A percentile compares a stretch with the other conserved stretches of the same genome.
Evolutionary conservation across 2,329 filamentous ascomycete species (phyloP).

Genomic region (Byssoonygena ceratinophila): DNA sequence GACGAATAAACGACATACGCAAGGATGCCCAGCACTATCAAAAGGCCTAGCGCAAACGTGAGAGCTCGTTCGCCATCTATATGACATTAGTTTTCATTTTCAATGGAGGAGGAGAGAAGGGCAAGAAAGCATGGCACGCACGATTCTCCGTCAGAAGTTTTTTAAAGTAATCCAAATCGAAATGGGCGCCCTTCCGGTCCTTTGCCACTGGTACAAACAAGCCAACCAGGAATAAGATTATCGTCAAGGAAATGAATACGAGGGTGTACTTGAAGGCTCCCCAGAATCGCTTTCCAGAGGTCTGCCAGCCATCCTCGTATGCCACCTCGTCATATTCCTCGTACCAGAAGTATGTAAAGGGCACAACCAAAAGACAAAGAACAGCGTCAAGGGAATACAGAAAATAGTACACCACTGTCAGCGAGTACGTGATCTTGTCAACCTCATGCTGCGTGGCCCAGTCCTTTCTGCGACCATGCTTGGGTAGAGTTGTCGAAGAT

Average conservation of each 20-base stretch:
- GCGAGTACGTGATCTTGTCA: slow-evolving; percentile 62
- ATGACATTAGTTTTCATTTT: slow-evolving; percentile 11
- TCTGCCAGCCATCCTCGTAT: slow-evolving; percentile 65
- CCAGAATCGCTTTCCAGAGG: slow-evolving; percentile 59
- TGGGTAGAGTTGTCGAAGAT: slow-evolving; percentile 69
- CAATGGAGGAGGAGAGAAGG: neutral
- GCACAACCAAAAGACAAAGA: slow-evolving; percentile 78
- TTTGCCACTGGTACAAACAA: slow-evolving; percentile 84
- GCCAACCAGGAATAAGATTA: slow-evolving; percentile 78
- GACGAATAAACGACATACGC: slow-evolving; percentile 85
- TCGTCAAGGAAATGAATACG: slow-evolving; percentile 64
- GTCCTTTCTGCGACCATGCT: slow-evolving; percentile 73
- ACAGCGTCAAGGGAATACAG: slow-evolving; percentile 86
- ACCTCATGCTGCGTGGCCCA: slow-evolving; percentile 83
- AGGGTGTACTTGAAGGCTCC: slow-evolving; percentile 86
- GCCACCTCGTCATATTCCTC: slow-evolving; percentile 94
- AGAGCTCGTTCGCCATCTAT: slow-evolving; percentile 78
- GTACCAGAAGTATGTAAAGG: slow-evolving; percentile 96
- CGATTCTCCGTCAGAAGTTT: slow-evolving; percentile 70
- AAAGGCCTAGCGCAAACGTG: slow-evolving; percentile 77
- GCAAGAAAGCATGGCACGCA: slow-evolving; percentile 29
- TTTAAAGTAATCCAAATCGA: slow-evolving; percentile 87
- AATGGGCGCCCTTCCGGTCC: slow-evolving; percentile 52
- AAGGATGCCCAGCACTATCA: slow-evolving; percentile 75
- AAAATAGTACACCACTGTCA: slow-evolving; percentile 84